A percentile compares a stretch with the other conserved stretches of the same genome.
phyloP scores from a whole-genome alignment of 768 basidiomycete species.

The Hydnomerulius pinastri region DNA sequence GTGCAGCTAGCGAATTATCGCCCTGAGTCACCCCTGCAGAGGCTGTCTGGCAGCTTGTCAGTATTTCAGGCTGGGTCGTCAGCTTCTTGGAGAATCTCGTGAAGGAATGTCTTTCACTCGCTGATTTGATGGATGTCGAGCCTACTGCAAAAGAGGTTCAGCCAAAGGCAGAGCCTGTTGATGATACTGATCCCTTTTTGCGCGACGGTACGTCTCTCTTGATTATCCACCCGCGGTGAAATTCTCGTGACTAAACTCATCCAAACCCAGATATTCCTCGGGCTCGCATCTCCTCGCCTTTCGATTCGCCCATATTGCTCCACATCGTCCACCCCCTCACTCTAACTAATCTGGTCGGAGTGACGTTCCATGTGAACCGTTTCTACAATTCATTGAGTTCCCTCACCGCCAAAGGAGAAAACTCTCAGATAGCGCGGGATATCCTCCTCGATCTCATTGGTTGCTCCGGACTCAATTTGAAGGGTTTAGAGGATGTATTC shows the following conservation, averaged over 20 bases:
- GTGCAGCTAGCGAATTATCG: constrained; percentile 1
- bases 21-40: constrained; percentile 39
- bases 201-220: constrained; percentile 24
- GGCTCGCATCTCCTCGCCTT: constrained; percentile 16
- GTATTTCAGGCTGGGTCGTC: constrained; percentile 62
- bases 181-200: constrained; percentile 25
- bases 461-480: constrained; percentile 64
- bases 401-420: constrained; percentile 59
- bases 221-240: constrained; percentile 41
- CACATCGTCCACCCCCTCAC: constrained; percentile 65
- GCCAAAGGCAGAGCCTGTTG: constrained; percentile 29
- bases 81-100: constrained; percentile 62
- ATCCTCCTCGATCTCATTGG: constrained; percentile 63
- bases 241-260: constrained; percentile 44
- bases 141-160: constrained; percentile 11
- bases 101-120: constrained; percentile 48
- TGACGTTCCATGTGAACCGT: constrained; percentile 57
- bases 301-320: constrained; percentile 48
- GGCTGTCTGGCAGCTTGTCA: constrained; percentile 72
- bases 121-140: constrained; percentile 23
- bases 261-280: constrained; percentile 26
- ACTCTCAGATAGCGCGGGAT: constrained; percentile 62
- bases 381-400: constrained; percentile 56
- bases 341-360: constrained; percentile 49
- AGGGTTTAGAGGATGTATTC: constrained; percentile 49